Percentiles rank a stretch among this genome's conserved stretches.
phyloP scores from a whole-genome alignment of 768 basidiomycete species.

The Fibroporia radiculosa region DNA sequence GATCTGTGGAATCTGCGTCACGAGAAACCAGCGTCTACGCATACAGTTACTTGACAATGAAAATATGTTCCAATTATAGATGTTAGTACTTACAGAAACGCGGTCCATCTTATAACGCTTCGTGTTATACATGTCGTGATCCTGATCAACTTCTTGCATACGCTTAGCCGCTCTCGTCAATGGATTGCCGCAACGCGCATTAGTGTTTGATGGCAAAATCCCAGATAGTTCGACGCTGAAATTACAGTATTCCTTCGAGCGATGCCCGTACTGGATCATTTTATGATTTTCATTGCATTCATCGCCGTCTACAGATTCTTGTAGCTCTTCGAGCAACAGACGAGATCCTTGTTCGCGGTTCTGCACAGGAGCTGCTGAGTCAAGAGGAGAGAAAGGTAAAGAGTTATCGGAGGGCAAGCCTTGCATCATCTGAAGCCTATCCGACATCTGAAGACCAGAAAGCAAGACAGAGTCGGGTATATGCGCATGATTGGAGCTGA shows the following conservation, averaged over 20 bases:
- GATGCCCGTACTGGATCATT: background rate
- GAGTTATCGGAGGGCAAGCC: background rate
- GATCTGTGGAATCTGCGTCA: conserved; percentile 2
- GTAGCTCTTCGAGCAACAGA: conserved; percentile 16
- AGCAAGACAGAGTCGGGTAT: conserved; percentile 7
- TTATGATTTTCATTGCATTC: background rate
- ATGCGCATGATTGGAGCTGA: conserved; percentile 19
- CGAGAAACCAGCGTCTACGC: background rate
- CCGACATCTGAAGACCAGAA: background rate
- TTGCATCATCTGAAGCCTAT: background rate
- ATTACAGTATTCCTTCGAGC: background rate
- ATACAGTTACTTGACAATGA: no score
- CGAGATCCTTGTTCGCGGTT: conserved; percentile 8
- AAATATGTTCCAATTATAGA: background rate
- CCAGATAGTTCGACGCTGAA: background rate
- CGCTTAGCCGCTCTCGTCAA: no score
- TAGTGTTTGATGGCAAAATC: no score
- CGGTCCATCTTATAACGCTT: conserved; percentile 16
- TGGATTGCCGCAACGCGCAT: no score
- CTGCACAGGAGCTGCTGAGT: background rate
- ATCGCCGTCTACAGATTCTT: conserved; percentile 12
- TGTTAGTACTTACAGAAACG: conserved; percentile 4
- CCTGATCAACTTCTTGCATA: conserved; percentile 1
- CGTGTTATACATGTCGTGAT: conserved; percentile 9
- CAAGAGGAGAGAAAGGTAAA: background rate